Evolutionary conservation across 208 protist genomes (phyloP), one percentile per base, ranked within the genome.

Genomic region (Trypanosoma rangeli): DNA sequence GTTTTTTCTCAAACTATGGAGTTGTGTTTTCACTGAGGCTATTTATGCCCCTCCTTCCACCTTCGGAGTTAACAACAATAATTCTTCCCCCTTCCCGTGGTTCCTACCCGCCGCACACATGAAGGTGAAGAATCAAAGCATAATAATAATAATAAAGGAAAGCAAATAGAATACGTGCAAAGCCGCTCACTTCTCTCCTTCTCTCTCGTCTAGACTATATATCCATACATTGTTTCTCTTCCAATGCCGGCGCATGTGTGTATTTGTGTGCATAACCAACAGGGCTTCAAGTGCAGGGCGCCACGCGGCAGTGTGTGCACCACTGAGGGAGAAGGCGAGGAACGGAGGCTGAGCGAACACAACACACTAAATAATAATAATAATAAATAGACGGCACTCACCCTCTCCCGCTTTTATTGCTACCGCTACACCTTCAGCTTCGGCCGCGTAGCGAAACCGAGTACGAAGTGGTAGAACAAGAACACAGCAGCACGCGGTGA

Each of bases 391-490:
- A 58, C 53, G 35, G 20, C 24, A 63, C 5, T 24, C 0, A 22
- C 31, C 22, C 35, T 1, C 26, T 52, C 26, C 35, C 33, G 33
- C 33, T 9, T 37, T 37, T 37, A 37, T 7, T 39, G 8, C 33
- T 22, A 20, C n/a, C 33, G 18, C 46, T 53, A 49, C 46, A 20
- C 16, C 64, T 62, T 67, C 56, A 50, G 5, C 33, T 35, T 53
- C 12, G 74, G 50, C 46, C 85, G 80, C 8, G 37, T 60, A 16
- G 79, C 60, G n/a, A 85, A 67, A 26, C 87, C 87, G 39, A 89
- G 42, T 15, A 74, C 29, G 64, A 93, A 93, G 58, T 84, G 71
- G 53, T 87, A 85, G 53, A 93, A 85, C 82, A 93, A 89, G 4
- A 65, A 68, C 7, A 74, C 73, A 8, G 87, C 82, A 0, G 90